Conservation (phyloP, 768 basidiomycete species). For the Suillus tomentosus region DNA sequence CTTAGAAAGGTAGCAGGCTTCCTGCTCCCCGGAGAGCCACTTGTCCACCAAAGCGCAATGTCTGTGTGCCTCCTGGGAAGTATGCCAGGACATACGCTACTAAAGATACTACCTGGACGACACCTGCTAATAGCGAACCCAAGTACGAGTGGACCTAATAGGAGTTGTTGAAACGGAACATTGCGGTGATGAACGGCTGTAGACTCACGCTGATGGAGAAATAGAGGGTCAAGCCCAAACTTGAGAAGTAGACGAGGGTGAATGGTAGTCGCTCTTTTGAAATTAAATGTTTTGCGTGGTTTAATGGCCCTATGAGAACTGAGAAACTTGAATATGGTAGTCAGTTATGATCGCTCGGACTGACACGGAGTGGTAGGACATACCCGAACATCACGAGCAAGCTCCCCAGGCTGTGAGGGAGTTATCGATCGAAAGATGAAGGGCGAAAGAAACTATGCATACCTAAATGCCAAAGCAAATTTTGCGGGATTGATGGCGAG, state of each 20-base stretch:
- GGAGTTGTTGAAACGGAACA: slow-evolving; percentile 3
- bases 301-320: slow-evolving; percentile 86
- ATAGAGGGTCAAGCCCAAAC: slow-evolving; percentile 85
- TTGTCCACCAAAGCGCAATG: slow-evolving; percentile 76
- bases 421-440: neutral
- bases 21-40: slow-evolving; percentile 84
- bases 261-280: slow-evolving; percentile 86
- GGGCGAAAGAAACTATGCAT: slow-evolving; percentile 12
- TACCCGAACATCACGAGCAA: slow-evolving; percentile 96
- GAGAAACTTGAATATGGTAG: slow-evolving; percentile 56
- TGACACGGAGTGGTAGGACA: slow-evolving; percentile 24
- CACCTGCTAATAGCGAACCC: slow-evolving; percentile 80
- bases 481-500: slow-evolving; percentile 80
- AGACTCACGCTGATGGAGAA: slow-evolving; percentile 83
- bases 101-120: slow-evolving; percentile 80
- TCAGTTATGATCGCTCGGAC: neutral
- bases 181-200: slow-evolving; percentile 7
- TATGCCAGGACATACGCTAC: slow-evolving; percentile 91
- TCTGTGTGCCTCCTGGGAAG: slow-evolving; percentile 89
- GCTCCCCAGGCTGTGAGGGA: slow-evolving; percentile 68
- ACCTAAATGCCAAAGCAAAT: slow-evolving; percentile 90
- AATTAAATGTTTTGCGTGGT: slow-evolving; percentile 86
- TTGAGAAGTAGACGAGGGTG: slow-evolving; percentile 78
- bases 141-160: slow-evolving; percentile 78
- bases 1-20: slow-evolving; percentile 74